phyloP scores from a whole-genome alignment of 176 grass and related monocot genomes.

The Carex myosuroides region DNA sequence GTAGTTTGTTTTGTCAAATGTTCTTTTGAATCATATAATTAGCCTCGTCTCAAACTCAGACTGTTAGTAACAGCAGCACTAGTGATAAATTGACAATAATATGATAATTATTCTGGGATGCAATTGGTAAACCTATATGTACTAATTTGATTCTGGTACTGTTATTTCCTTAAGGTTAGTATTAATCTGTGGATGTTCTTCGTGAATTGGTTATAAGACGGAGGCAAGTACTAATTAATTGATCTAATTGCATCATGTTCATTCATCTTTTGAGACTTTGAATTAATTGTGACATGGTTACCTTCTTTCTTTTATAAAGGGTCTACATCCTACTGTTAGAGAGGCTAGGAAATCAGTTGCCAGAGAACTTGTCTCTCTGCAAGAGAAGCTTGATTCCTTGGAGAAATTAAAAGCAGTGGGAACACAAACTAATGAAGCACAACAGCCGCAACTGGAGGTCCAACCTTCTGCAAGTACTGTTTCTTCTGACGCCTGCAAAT shows the following conservation, averaged over 20 bases:
- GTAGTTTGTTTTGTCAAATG: not conserved
- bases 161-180: not conserved
- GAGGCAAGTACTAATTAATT: not conserved
- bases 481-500: not conserved
- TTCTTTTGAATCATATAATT: not conserved
- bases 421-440: not conserved
- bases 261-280: not conserved
- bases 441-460: not conserved
- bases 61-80: not conserved
- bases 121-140: not conserved
- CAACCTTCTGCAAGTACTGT: not conserved
- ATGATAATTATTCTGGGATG: not conserved
- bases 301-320: conserved; percentile 27
- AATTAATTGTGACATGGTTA: conserved; percentile 15
- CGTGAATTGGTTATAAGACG: not conserved
- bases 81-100: not conserved
- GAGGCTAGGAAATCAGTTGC: conserved; percentile 66
- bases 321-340: conserved; percentile 50
- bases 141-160: not conserved
- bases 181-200: not conserved
- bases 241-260: not conserved
- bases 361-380: conserved; percentile 50
- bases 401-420: conserved; percentile 7
- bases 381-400: conserved; percentile 65
- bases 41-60: not conserved